Conservation (phyloP, 306 rosid species). For the Aeschynomene evenia region DNA sequence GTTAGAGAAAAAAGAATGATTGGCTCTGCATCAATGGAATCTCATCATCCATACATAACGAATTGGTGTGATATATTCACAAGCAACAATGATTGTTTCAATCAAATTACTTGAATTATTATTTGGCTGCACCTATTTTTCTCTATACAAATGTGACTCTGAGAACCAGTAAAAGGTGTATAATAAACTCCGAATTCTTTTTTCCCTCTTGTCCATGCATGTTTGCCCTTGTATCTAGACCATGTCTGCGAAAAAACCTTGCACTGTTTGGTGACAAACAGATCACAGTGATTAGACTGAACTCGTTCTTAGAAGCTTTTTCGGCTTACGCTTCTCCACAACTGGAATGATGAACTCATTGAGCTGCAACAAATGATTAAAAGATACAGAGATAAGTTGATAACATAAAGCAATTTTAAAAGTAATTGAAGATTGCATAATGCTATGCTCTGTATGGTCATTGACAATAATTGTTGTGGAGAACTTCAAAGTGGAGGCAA, state of each 20-base stretch:
- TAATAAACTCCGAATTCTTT: background rate
- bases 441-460: background rate
- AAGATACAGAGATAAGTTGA: background rate
- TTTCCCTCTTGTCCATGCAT: background rate
- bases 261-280: background rate
- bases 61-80: background rate
- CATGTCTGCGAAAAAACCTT: conserved; percentile 22
- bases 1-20: too few species aligned
- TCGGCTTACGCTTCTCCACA: conserved; percentile 45
- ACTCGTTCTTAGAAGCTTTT: conserved; percentile 47
- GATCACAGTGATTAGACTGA: conserved; percentile 45
- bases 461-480: background rate
- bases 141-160: conserved; percentile 26
- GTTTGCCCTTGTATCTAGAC: conserved; percentile 28
- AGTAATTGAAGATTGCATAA: background rate
- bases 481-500: background rate
- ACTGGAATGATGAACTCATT: conserved; percentile 50
- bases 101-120: conserved; percentile 26
- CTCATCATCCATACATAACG: background rate
- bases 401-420: background rate
- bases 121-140: conserved; percentile 23
- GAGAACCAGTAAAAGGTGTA: conserved; percentile 4
- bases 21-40: too few species aligned
- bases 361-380: conserved; percentile 47
- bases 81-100: too few species aligned